A percentile compares a stretch with the other conserved stretches of the same genome.
Conservation (phyloP, 371 early-diverging fungal genomes). For the Mucor circinelloides region DNA sequence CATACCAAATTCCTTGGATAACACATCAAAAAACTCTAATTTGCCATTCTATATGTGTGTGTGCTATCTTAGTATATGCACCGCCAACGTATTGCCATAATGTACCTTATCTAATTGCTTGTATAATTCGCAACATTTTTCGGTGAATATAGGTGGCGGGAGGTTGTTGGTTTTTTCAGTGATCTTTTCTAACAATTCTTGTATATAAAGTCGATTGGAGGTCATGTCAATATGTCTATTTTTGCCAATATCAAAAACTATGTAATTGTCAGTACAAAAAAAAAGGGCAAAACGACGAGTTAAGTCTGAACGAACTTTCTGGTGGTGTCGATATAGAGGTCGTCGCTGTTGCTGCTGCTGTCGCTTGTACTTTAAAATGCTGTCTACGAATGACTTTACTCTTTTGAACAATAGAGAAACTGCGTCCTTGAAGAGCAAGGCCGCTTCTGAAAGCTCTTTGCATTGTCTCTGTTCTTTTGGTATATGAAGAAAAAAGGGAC, state of each 20-base stretch:
- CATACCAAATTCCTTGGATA: constrained; percentile 66
- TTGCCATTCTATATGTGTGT: constrained; percentile 39
- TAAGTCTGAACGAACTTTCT: background rate
- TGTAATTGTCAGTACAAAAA: background rate
- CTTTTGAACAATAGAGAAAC: background rate
- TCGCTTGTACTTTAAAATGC: background rate
- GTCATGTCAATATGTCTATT: background rate
- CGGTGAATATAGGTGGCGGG: constrained; percentile 56
- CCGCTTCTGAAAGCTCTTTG: background rate
- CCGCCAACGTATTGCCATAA: background rate
- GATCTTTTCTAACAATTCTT: constrained; percentile 12
- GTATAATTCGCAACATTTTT: constrained; percentile 68
- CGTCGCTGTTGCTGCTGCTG: background rate
- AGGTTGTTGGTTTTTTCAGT: constrained; percentile 23
- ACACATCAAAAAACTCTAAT: constrained; percentile 51
- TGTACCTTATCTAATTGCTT: constrained; percentile 50
- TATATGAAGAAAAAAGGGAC: background rate
- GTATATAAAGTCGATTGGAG: background rate
- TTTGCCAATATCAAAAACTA: background rate
- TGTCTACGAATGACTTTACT: background rate
- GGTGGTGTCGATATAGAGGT: background rate
- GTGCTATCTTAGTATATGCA: background rate
- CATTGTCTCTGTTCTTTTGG: background rate
- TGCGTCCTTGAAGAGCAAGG: background rate
- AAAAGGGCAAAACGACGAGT: no score